Evolutionary conservation across 108 stramenopile species (phyloP), one percentile per base, ranked within the genome.

Genomic region (Nitzschia putrida): DNA sequence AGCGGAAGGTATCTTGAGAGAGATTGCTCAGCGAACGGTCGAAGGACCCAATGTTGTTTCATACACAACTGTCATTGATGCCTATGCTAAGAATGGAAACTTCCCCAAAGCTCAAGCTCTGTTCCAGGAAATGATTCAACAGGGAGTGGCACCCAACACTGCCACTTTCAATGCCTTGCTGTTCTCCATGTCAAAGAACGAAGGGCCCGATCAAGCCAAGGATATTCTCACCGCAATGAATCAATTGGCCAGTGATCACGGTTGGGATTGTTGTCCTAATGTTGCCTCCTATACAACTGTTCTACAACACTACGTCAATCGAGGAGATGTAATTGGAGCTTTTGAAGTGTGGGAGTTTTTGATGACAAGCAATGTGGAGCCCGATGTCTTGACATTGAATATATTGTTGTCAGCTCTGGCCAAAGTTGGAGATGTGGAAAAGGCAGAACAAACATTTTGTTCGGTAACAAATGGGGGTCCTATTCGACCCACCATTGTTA

Each of bases 21-120:
- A 73, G 21, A 74, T 86, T 73, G 57, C 75, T 2, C 14, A 24
- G 1, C 26, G 51, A 9, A 20, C 29, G 26, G 40, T 20, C 12
- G 41, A 70, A 7, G 44, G 54, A 47, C 90, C 88, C 12, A 85
- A 86, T 54, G 68, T 72, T 5, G 65, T 84, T 12, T 72, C 73
- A 22, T 86, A 74, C 66, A 84, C 88, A 42, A 60, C 86, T 9
- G 86, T 91, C 25, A 73, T 91, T 14, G 77, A 88, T 74, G 86
- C 88, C 11, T 84, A 81, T 78, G 85, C 88, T 26, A 49, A 57
- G 23, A 54, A 63, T 23, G 75, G 58, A 10, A 16, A 57, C 25
- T 73, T 69, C 42, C 69, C 74, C 54, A 75, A 74, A 45, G 81
- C 81, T 2, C 61, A 80, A 44, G 66, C 59, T 38, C 47, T 84